phyloP scores from a whole-genome alignment of 1,139 yeast genomes.

The Nakaseomyces sp. region DNA sequence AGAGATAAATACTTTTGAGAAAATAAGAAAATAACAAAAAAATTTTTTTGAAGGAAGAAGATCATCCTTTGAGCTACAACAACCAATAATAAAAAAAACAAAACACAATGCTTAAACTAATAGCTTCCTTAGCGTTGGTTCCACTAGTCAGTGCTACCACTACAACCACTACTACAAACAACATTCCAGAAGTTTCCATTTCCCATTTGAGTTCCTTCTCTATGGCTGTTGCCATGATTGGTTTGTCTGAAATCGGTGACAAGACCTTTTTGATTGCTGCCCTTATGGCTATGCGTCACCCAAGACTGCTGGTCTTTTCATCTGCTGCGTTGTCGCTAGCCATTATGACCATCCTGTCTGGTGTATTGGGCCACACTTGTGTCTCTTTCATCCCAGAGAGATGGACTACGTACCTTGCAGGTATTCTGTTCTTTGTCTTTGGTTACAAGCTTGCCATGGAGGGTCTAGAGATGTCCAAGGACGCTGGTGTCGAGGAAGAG shows the following conservation, averaged over 20 bases:
- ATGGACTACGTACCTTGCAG: slow-evolving; percentile 74
- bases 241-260: slow-evolving; percentile 92
- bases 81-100: background rate
- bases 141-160: slow-evolving; percentile 7
- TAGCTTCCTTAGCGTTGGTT: slow-evolving; percentile 4
- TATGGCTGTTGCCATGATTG: slow-evolving; percentile 75
- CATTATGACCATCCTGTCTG: slow-evolving; percentile 85
- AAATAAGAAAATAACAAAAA: background rate
- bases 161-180: slow-evolving; percentile 8
- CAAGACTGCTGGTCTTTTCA: slow-evolving; percentile 71
- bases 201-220: slow-evolving; percentile 39
- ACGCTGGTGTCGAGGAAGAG: slow-evolving; percentile 85
- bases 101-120: background rate
- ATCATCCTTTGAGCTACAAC: no score
- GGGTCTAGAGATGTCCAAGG: slow-evolving; percentile 74
- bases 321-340: slow-evolving; percentile 83
- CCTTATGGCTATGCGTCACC: slow-evolving; percentile 93
- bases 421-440: slow-evolving; percentile 69
- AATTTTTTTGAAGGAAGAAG: no score
- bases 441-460: slow-evolving; percentile 71
- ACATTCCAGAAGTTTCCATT: background rate
- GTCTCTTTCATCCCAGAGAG: slow-evolving; percentile 77
- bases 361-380: slow-evolving; percentile 83
- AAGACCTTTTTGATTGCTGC: slow-evolving; percentile 96
- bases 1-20: no score